Evolutionary conservation across 208 protist genomes (phyloP), one percentile per base, ranked within the genome.

Genomic region (Trypanosoma platydactyli): DNA sequence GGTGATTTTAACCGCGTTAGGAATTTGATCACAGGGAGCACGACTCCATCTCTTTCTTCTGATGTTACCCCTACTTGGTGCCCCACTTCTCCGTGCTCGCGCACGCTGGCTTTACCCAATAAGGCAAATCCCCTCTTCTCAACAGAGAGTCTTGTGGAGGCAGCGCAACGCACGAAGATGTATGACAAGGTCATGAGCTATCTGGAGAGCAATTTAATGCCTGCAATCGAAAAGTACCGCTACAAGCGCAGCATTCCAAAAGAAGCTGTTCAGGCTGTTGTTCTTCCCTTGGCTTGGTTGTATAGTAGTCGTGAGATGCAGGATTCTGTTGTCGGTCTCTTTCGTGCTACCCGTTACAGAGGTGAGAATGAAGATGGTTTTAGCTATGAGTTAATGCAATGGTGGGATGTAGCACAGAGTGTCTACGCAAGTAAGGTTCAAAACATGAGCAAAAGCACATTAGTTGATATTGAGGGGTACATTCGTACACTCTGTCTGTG

Each of bases 301-400:
- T 96, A 96, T 74, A 91, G 86, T 61, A 85, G 92, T 61, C 86
- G 86, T 57, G 91, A 93, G 72, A 96, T 94, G 88, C 91, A 96
- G 55, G 88, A 94, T 77, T 91, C 88, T 53, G 88, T 96, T 38
- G 84, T 94, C 13, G 91, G 91, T 11, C 79, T 96, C 49, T 96
- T 96, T 71, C 69, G 77, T 24, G 81, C 86, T 5, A 88, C 94
- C 16, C 83, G 81, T 48, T 94, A 92, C 73, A 71, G 88, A 51
- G 79, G 71, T 22, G 83, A 93, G 62, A 75, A 84, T 71, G 86
- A 88, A 60, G 86, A 89, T 49, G 91, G 86, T 29, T 88, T 94
- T 44, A 83, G 80, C 30, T 91, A 88, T 53, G 91, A 96, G 74
- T 76, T 96, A 60, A 75, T 96, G 54, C 86, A 83, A 52, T 87